These are phyloP conservation scores for Chlamydomonas urium DNA, from an alignment of 139 green algal genomes.

Conservation along the genomic window DNA sequence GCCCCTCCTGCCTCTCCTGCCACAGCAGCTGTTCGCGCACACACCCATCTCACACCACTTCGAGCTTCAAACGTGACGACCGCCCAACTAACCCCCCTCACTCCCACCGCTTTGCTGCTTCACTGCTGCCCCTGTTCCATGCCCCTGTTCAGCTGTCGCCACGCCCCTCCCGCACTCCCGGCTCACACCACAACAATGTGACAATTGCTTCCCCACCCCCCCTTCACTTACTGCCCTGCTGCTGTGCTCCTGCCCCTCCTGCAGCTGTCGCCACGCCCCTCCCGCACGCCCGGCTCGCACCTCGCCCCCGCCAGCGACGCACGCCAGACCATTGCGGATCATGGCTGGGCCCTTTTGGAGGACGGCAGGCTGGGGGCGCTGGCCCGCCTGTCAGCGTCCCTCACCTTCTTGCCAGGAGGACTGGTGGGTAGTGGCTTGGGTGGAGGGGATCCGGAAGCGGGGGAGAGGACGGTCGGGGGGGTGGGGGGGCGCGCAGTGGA, in stretches of 20 bases:
- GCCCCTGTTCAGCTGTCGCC: neutral
- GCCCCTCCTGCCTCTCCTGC: too few species aligned
- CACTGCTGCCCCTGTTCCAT: too few species aligned
- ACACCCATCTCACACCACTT: too few species aligned
- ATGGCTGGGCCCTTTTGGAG: conserved; percentile 54
- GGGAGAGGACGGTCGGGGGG: too few species aligned
- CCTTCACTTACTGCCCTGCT: neutral
- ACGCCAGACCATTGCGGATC: conserved; percentile 41
- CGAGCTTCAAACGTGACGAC: too few species aligned
- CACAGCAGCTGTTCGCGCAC: too few species aligned
- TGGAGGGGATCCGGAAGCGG: too few species aligned
- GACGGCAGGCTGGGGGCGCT: conserved; percentile 30
- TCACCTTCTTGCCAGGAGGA: neutral
- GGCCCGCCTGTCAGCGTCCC: conserved; percentile 14
- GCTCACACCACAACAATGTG: neutral
- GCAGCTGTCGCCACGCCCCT: neutral
- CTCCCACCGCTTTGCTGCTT: too few species aligned
- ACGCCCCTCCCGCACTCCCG: neutral
- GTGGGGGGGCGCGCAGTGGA: too few species aligned
- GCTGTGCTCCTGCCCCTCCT: neutral
- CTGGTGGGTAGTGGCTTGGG: too few species aligned
- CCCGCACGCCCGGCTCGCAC: neutral
- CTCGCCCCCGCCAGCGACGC: conserved; percentile 19
- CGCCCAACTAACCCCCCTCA: too few species aligned
- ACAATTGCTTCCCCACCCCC: neutral